phyloP scores from a whole-genome alignment of 2,329 filamentous ascomycete species.

The Neurospora crassa region DNA sequence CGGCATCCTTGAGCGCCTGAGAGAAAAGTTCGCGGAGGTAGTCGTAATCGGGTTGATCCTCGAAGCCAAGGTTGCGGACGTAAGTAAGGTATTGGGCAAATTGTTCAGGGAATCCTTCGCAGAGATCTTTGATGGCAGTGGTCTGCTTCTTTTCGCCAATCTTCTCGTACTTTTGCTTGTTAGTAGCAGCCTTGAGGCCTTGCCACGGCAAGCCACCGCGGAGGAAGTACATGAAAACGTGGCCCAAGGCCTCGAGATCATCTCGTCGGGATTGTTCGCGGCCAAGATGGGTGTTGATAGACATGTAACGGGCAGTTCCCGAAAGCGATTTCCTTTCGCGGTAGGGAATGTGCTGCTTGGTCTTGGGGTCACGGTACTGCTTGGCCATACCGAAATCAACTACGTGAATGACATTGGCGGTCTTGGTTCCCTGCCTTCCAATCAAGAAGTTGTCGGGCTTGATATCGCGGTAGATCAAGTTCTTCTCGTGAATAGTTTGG shows the following conservation, averaged over 20 bases:
- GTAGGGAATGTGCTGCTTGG: conserved; percentile 97
- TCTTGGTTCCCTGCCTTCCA: conserved; percentile 81
- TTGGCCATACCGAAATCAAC: conserved; percentile 99
- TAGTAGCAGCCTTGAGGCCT: conserved; percentile 62
- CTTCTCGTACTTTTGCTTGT: conserved; percentile 99
- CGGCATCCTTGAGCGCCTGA: conserved; percentile 86
- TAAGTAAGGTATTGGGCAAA: conserved; percentile 97
- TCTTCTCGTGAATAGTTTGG: conserved; percentile 94
- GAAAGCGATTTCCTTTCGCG: conserved; percentile 94
- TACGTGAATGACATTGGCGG: conserved; percentile 96
- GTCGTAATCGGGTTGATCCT: conserved; percentile 97
- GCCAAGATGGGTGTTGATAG: conserved; percentile 97
- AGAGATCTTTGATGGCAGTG: conserved; percentile 91
- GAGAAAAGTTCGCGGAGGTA: conserved; percentile 95
- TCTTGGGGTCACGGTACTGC: conserved; percentile 97
- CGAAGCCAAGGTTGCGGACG: conserved; percentile 94
- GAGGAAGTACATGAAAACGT: conserved; percentile 68
- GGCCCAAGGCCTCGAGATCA: conserved; percentile 79
- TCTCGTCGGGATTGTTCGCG: conserved; percentile 93
- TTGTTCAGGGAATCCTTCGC: conserved; percentile 91
- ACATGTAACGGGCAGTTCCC: conserved; percentile 97
- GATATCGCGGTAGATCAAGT: conserved; percentile 97
- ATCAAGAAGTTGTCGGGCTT: conserved; percentile 99
- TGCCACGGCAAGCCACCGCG: conserved; percentile 65
- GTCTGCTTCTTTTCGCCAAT: conserved; percentile 99